A percentile compares a stretch with the other conserved stretches of the same genome.
phyloP scores from a whole-genome alignment of 495 filamentous ascomycete genomes.

The Aspergillus affinis region DNA sequence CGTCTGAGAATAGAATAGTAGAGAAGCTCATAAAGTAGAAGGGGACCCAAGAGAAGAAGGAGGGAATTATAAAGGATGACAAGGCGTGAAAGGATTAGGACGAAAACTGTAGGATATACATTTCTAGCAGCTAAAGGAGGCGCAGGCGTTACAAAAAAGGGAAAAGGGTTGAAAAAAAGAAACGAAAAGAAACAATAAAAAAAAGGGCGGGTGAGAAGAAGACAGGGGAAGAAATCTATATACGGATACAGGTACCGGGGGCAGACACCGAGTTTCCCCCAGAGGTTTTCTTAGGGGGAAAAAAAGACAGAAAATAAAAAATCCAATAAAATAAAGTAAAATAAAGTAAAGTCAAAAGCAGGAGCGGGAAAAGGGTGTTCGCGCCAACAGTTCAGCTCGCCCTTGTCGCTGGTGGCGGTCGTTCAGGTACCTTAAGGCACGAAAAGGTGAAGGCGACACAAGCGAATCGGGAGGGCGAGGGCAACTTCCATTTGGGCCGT shows the following conservation, averaged over 20 bases:
- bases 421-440: slow-evolving; percentile 6
- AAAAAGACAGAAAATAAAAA: too few species aligned
- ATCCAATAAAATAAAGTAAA: background rate
- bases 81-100: background rate
- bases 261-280: background rate
- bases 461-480: slow-evolving; percentile 7
- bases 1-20: background rate
- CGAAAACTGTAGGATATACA: background rate
- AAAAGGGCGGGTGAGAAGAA: background rate
- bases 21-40: background rate
- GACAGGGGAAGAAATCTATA: background rate
- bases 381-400: slow-evolving; percentile 8
- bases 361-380: slow-evolving; percentile 3
- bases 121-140: slow-evolving; percentile 12
- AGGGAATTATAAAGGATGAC: background rate
- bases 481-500: slow-evolving; percentile 15
- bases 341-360: too few species aligned
- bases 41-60: background rate
- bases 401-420: slow-evolving; percentile 16
- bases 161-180: slow-evolving; percentile 11
- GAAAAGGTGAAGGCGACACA: background rate
- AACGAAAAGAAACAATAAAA: slow-evolving; percentile 7
- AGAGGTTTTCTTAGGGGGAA: too few species aligned
- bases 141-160: slow-evolving; percentile 11
- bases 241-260: background rate